These are phyloP conservation scores for Venustampulla echinocandica DNA, from an alignment of 495 filamentous ascomycete genomes.

Conservation along the genomic window DNA sequence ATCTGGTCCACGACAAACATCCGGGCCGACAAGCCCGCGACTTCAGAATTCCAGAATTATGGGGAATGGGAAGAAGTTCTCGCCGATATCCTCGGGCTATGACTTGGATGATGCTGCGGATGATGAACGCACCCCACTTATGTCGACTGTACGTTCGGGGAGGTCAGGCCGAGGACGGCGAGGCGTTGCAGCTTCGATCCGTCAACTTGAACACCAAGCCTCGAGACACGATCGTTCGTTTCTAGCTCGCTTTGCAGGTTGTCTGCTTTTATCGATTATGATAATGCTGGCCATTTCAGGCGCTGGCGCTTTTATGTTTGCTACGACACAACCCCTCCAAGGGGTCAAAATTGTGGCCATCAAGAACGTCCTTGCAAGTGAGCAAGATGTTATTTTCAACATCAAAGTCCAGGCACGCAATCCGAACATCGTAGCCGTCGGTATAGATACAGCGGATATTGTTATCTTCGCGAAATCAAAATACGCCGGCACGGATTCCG, in stretches of 20 bases:
- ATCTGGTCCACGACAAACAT: constrained; percentile 45
- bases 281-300: constrained; percentile 69
- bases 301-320: constrained; percentile 76
- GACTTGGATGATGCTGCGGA: constrained; percentile 58
- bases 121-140: constrained; percentile 82
- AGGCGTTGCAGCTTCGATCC: constrained; percentile 44
- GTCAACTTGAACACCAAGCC: constrained; percentile 68
- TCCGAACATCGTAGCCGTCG: constrained; percentile 81
- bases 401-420: constrained; percentile 81
- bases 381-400: constrained; percentile 94
- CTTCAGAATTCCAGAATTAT: constrained; percentile 18
- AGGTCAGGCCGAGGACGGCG: constrained; percentile 54
- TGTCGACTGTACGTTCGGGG: constrained; percentile 46
- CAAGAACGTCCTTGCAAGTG: constrained; percentile 81
- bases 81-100: constrained; percentile 37
- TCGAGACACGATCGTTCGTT: constrained; percentile 52
- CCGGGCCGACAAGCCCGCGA: constrained; percentile 48
- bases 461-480: constrained; percentile 91
- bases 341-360: constrained; percentile 69
- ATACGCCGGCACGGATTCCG: constrained; percentile 65
- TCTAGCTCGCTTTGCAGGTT: constrained; percentile 69
- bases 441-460: constrained; percentile 74
- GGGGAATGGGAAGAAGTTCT: constrained; percentile 41
- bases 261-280: constrained; percentile 64
- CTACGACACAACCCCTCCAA: constrained; percentile 78